Conservation (phyloP, 78 protist genomes). For the Polysphondylium violaceum region DNA sequence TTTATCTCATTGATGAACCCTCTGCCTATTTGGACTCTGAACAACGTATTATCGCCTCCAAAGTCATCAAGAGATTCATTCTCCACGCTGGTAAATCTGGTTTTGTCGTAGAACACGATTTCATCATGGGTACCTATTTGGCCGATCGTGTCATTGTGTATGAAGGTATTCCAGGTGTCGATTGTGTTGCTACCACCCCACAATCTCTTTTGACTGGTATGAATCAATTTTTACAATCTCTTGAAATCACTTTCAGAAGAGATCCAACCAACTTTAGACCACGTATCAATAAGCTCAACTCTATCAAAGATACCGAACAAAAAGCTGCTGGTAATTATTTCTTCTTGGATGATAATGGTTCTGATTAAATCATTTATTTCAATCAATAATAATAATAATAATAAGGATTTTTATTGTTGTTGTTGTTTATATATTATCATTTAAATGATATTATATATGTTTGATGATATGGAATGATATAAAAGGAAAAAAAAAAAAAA, state of each 20-base stretch:
- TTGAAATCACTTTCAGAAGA: slow-evolving; percentile 99
- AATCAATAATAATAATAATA: too few species aligned
- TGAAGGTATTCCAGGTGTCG: slow-evolving; percentile 89
- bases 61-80: slow-evolving; percentile 98
- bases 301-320: slow-evolving; percentile 98
- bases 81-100: slow-evolving; percentile 98
- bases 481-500: too few species aligned
- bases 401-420: too few species aligned
- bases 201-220: slow-evolving; percentile 95
- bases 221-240: slow-evolving; percentile 96
- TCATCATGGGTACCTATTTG: slow-evolving; percentile 99
- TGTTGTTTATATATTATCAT: too few species aligned
- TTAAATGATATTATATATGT: too few species aligned
- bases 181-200: slow-evolving; percentile 86
- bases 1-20: slow-evolving; percentile 99
- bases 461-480: too few species aligned
- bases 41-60: slow-evolving; percentile 98
- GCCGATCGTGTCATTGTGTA: slow-evolving; percentile 99
- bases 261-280: slow-evolving; percentile 99
- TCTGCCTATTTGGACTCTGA: slow-evolving; percentile 99
- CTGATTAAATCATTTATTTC: slow-evolving; percentile 39
- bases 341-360: slow-evolving; percentile 90
- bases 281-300: slow-evolving; percentile 96
- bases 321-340: slow-evolving; percentile 96
- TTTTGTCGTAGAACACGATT: slow-evolving; percentile 99